Evolutionary conservation across 352 stramenopile species (phyloP), one percentile per base, ranked within the genome.

Genomic region (Albugo candida): DNA sequence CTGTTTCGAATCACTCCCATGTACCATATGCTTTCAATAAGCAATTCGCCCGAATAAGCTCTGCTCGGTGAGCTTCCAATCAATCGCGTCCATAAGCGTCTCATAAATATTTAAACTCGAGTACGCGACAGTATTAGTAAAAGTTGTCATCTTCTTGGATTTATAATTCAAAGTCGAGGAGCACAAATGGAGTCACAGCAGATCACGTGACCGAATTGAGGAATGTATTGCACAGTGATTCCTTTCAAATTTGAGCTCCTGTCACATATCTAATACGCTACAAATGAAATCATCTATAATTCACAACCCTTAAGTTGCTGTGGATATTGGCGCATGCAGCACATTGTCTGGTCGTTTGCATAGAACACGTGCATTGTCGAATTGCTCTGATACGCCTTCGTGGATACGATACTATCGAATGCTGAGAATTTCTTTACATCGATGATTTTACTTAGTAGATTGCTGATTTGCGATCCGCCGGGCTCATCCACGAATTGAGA

Each of bases 171-270:
- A 92, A 92, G 39, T 81, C 71, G 16, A 70, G 61, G 13, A 87
- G 48, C 34, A 63, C 66, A 17, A 66, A 83, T 11, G 65, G 59
- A 67, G 49, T 85, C 68, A 39, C 73, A 87, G 46, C 69, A 83
- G 24, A 88, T 75, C 13, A 87, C 76, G 56, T 88, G 89, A 11
- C 79, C 79, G 24, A 89, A 66, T 70, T 86, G 79, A 49, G 79
- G 77, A 40, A 89, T 86, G 47, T 87, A 92, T 51, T 89, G 70
- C 21, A 88, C 69, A 13, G 72, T 84, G 36, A 89, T 84, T 3
- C 70, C 76, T 2, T 66, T 74, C 31, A 89, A 53, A 42, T 56
- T 63, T 20, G 79, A 58, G 45, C 86, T 78, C n/a, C 62, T 54
- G 48, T 88, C 70, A 69, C 84, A 68, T 17, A 89, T 72, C 51